phyloP scores from a whole-genome alignment of 2,329 filamentous ascomycete genomes.

The Trichoderma semiorbis region DNA sequence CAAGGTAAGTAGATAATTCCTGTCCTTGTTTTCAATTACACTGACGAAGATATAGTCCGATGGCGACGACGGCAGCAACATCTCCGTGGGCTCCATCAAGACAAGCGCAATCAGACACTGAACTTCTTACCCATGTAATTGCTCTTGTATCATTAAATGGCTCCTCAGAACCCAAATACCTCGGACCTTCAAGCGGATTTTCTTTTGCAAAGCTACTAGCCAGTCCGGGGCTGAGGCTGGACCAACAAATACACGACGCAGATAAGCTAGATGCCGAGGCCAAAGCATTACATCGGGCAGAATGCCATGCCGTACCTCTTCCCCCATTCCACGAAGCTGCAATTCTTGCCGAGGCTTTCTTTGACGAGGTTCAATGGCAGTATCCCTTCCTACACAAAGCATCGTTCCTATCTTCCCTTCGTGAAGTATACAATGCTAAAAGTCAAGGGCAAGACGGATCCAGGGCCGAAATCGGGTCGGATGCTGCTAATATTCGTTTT shows the following conservation, averaged over 20 bases:
- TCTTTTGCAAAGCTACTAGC: not conserved
- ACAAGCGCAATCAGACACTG: not conserved
- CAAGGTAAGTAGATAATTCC: not conserved
- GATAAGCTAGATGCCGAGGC: not conserved
- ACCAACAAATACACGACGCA: not conserved
- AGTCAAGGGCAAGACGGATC: not conserved
- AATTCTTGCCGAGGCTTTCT: not conserved
- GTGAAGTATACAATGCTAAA: not conserved
- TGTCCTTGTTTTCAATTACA: not conserved
- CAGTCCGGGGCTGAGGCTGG: not conserved
- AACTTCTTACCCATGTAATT: not conserved
- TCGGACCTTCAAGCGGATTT: not conserved
- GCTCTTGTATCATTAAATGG: not conserved
- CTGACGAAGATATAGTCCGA: not conserved
- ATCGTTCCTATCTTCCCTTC: not conserved
- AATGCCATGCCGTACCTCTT: not conserved
- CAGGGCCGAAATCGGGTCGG: not conserved
- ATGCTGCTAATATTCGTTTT: not conserved
- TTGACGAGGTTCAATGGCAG: not conserved
- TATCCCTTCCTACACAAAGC: not conserved
- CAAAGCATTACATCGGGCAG: no score
- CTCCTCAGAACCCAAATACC: not conserved
- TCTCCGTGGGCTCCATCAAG: not conserved
- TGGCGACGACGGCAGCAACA: not conserved
- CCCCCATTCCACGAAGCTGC: not conserved